phyloP scores from a whole-genome alignment of 140 eudicot species.

The Ambrosia hybrid region DNA sequence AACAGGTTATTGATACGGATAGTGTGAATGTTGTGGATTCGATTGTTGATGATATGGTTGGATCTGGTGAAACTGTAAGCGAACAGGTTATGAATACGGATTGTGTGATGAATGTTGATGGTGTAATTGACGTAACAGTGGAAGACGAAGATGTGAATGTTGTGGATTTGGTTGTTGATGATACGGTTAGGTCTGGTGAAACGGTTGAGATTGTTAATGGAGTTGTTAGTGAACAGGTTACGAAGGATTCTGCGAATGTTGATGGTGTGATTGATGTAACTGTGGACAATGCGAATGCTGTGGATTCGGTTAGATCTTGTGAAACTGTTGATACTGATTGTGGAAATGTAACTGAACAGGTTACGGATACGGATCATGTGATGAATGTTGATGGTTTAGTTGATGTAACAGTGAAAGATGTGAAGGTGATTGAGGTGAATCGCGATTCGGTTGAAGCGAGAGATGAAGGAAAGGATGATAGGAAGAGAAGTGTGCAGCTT shows the following conservation, averaged over 20 bases:
- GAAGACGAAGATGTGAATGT: background rate
- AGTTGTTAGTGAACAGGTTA: too few relatives aligned
- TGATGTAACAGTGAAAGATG: background rate
- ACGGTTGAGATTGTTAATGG: too few relatives aligned
- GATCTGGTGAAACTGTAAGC: too few relatives aligned
- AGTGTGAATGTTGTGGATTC: background rate
- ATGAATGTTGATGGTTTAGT: background rate
- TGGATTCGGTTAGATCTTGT: background rate
- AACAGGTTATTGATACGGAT: background rate
- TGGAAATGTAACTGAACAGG: background rate
- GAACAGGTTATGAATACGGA: background rate
- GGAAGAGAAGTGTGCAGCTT: constrained; percentile 15
- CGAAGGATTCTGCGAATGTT: background rate
- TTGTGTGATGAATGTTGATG: background rate
- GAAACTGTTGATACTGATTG: background rate
- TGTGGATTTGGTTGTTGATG: background rate
- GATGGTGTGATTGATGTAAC: background rate
- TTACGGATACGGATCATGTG: background rate
- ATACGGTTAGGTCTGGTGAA: too few relatives aligned
- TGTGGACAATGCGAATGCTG: background rate
- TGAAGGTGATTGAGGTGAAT: background rate
- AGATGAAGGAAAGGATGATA: background rate
- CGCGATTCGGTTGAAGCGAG: background rate
- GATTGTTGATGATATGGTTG: too few relatives aligned
- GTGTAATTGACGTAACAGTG: background rate